A percentile compares a stretch with the other conserved stretches of the same genome.
Conservation (phyloP, 2,329 filamentous ascomycete genomes). For the Aulographum hederae region DNA sequence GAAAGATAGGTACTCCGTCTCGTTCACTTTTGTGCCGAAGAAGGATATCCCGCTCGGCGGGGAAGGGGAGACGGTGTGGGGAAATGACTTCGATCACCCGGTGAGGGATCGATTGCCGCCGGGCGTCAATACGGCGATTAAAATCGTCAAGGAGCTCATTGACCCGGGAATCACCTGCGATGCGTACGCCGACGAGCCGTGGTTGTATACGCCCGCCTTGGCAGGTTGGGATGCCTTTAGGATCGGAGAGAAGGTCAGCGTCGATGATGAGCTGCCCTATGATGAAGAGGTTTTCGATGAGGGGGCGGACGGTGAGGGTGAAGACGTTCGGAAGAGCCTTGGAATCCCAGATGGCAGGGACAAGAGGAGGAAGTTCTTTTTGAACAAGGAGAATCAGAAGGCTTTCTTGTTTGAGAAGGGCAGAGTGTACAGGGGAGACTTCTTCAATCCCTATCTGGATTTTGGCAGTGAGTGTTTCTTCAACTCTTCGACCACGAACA, state of each 20-base stretch:
- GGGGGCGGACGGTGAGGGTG: slow-evolving; percentile 33
- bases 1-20: slow-evolving; percentile 70
- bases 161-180: slow-evolving; percentile 86
- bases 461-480: too few species aligned
- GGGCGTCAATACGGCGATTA: slow-evolving; percentile 69
- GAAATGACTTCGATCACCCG: slow-evolving; percentile 87
- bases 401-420: slow-evolving; percentile 44
- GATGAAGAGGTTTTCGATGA: slow-evolving; percentile 16
- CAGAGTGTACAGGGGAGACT: slow-evolving; percentile 46
- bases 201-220: slow-evolving; percentile 67
- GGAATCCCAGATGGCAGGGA: slow-evolving; percentile 21
- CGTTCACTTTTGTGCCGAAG: slow-evolving; percentile 62
- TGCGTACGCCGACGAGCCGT: slow-evolving; percentile 69
- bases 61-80: slow-evolving; percentile 65
- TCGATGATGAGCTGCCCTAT: slow-evolving; percentile 14
- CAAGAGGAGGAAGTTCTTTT: slow-evolving; percentile 41
- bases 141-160: slow-evolving; percentile 75
- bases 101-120: slow-evolving; percentile 75
- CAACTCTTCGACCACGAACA: too few species aligned
- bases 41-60: slow-evolving; percentile 33
- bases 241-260: slow-evolving; percentile 32
- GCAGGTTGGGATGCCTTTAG: slow-evolving; percentile 63
- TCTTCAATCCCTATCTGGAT: slow-evolving; percentile 85
- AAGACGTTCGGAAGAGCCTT: slow-evolving; percentile 18
- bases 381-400: slow-evolving; percentile 35